A percentile compares a stretch with the other conserved stretches of the same genome.
Conservation (phyloP, 2,329 filamentous ascomycete genomes). For the Ophiostoma novo-ulmi region DNA sequence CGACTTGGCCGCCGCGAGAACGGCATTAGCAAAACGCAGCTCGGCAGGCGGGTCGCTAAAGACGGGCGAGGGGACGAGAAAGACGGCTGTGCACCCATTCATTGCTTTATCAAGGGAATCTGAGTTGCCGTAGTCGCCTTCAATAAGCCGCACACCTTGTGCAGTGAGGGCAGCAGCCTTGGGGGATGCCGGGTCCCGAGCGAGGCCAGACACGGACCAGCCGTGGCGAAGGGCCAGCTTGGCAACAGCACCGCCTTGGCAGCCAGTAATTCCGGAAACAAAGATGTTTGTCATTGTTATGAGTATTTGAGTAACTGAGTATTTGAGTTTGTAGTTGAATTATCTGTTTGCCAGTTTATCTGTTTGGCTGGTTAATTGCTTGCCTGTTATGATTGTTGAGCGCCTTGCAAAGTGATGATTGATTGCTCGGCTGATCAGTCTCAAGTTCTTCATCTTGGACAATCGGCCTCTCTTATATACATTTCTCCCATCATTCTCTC, state of each 20-base stretch:
- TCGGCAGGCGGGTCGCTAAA: neutral
- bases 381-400: neutral
- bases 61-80: neutral
- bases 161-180: neutral
- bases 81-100: neutral
- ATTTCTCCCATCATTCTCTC: neutral
- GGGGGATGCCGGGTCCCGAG: neutral
- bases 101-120: neutral
- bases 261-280: conserved; percentile 19
- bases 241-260: conserved; percentile 35
- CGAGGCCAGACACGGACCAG: neutral
- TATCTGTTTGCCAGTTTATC: neutral
- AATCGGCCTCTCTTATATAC: neutral
- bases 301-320: neutral
- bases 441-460: too few species aligned
- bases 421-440: too few species aligned
- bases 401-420: too few species aligned
- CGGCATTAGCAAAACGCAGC: neutral
- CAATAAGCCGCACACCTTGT: neutral
- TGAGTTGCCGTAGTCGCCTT: neutral
- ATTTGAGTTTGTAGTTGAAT: neutral
- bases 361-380: neutral
- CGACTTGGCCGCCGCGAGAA: neutral
- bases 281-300: conserved; percentile 15
- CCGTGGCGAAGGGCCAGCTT: conserved; percentile 31